Conservation (phyloP, 805 yeast genomes). For the Teunomyces gatunensis region DNA sequence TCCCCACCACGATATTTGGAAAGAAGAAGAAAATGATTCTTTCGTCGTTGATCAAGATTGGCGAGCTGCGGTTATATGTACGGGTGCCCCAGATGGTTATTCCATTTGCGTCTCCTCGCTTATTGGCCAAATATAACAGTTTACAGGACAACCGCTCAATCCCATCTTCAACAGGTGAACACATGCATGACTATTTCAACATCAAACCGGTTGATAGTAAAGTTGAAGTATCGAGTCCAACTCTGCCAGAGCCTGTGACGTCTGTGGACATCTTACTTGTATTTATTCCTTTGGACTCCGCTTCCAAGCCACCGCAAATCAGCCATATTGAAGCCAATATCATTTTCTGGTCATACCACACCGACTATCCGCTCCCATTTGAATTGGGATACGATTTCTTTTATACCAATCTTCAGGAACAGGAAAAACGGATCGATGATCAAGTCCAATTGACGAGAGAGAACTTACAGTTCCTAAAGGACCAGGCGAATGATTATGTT, state of each 20-base stretch:
- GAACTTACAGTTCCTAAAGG: constrained; percentile 35
- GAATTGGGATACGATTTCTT: constrained; percentile 41
- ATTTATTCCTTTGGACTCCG: constrained; percentile 23
- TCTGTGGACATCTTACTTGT: constrained; percentile 24
- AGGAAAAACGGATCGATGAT: constrained; percentile 18
- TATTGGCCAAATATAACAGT: constrained; percentile 36
- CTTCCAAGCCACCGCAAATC: constrained; percentile 32
- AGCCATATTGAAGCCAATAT: constrained; percentile 33
- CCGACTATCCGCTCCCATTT: constrained; percentile 42
- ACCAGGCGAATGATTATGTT: constrained; percentile 31
- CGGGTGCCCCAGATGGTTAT: constrained; percentile 33
- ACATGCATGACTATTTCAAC: background rate
- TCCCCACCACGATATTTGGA: constrained; percentile 23
- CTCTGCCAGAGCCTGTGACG: constrained; percentile 5
- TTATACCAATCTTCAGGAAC: constrained; percentile 26
- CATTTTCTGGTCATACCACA: constrained; percentile 39
- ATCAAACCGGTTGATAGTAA: background rate
- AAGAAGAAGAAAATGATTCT: constrained; percentile 38
- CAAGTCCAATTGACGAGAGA: constrained; percentile 31
- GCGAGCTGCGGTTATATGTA: constrained; percentile 32
- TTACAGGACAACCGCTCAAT: constrained; percentile 9
- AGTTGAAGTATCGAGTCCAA: background rate
- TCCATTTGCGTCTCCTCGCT: constrained; percentile 36
- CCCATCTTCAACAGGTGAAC: background rate
- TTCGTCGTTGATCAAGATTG: constrained; percentile 31